Base-by-base conservation (phyloP, 495 filamentous ascomycete genomes). In the Penicillium silybi region DNA sequence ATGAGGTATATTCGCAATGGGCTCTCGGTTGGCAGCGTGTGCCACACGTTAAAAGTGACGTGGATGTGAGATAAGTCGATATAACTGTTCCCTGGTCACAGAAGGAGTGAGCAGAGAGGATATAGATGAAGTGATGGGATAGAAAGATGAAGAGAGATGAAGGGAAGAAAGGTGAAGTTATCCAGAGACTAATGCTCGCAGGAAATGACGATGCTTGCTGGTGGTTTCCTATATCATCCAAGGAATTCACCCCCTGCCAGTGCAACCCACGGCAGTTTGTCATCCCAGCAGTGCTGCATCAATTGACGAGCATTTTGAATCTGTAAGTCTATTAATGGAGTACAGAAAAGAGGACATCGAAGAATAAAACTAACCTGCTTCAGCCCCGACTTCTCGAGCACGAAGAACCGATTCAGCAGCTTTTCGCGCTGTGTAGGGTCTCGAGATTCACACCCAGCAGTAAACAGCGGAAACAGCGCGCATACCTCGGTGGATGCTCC, bases 401-500 rank as follows among this genome's bases (percentile, higher is more conserved):
- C 77, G 62, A 78, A 75, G 65, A 95, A 76, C 42, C 90, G 70
- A 54, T 83, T 78, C 58, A 89, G 71, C 16, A 92, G 83, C 52
- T 82, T 78, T 18, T 68, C 60, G 34, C 85, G 71, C 47, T 86
- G 80, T 10, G 63, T 62, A 23, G 67, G 51, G 41, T 84, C 77
- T 41, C 70, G 63, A 3, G 84, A 81, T 60, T 93, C 88, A 60
- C 88, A 92, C 1, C 90, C 90, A 5, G 89, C 90, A 8, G 86
- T 87, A 66, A 95, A 93, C 67, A 95, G 80, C 1, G 90, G 90
- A 47, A 95, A 92, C 41, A 95, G 62, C 6, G 90, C 73, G 61
- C 86, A 89, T 4, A 83, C 83, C 66, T 92, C 90, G 0, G 86
- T 87, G 19, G 85, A 84, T 15, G 84, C 83, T 16, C 86, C 84